Percentiles rank a stretch among this genome's conserved stretches.
These are phyloP conservation scores for Teratosphaeria epicoccoides DNA, from an alignment of 2,329 filamentous ascomycete species.

Conservation along the genomic window DNA sequence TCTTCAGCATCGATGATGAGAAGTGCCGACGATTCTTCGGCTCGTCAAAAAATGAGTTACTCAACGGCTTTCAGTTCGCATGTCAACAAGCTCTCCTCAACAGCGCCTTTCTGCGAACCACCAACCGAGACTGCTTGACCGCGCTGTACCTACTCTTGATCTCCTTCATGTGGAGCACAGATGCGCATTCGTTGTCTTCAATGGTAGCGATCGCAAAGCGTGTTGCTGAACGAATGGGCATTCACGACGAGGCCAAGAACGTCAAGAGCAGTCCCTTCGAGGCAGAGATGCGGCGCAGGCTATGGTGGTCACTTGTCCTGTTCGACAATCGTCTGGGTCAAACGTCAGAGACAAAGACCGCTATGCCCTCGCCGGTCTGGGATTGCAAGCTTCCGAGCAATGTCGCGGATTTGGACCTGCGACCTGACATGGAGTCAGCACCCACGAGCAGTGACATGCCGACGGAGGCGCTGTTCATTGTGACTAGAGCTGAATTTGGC, in stretches of 20 bases:
- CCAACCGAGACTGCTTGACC: conserved; percentile 37
- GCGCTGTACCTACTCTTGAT: conserved; percentile 45
- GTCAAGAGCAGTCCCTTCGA: conserved; percentile 4
- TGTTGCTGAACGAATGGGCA: conserved; percentile 8
- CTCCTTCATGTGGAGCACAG: conserved; percentile 1
- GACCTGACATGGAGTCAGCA: conserved; percentile 27
- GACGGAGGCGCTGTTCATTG: conserved; percentile 35
- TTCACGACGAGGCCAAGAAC: conserved; percentile 6
- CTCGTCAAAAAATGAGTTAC: conserved; percentile 1
- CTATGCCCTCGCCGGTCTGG: conserved; percentile 33
- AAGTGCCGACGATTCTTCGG: conserved; percentile 3
- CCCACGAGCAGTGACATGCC: conserved; percentile 23
- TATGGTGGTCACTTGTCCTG: conserved; percentile 44
- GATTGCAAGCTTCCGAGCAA: conserved; percentile 34
- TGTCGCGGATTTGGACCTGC: conserved; percentile 33
- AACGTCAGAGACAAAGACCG: conserved; percentile 51
- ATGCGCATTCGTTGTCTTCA: conserved; percentile 4
- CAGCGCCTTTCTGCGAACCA: conserved; percentile 31
- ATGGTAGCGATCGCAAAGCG: conserved; percentile 9
- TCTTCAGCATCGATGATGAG: conserved; percentile 29
- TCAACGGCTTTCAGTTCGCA: conserved; percentile 29
- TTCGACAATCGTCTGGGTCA: conserved; percentile 59
- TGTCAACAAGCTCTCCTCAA: conserved; percentile 40
- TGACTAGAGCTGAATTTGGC: conserved; percentile 33
- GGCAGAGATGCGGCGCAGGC: conserved; percentile 11